A percentile compares a stretch with the other conserved stretches of the same genome.
These are phyloP conservation scores for Plectosphaerella plurivora DNA, from an alignment of 2,329 filamentous ascomycete species.

Conservation along the genomic window DNA sequence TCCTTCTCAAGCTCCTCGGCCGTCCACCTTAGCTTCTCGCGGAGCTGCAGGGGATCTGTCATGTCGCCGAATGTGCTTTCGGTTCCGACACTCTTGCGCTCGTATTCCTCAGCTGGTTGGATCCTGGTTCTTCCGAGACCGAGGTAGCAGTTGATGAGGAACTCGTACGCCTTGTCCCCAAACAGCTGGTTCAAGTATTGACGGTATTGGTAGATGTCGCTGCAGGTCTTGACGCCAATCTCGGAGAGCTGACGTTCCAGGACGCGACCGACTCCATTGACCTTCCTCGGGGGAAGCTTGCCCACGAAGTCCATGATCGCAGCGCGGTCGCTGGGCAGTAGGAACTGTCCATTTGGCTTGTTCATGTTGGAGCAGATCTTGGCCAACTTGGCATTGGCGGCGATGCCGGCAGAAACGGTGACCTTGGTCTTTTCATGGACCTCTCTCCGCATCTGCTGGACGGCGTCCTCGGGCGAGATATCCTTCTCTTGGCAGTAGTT, in stretches of 20 bases:
- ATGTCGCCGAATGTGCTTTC: conserved; percentile 89
- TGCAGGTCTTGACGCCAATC: conserved; percentile 82
- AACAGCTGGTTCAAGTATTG: conserved; percentile 74
- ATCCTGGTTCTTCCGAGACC: conserved; percentile 82
- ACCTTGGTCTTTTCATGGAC: conserved; percentile 73
- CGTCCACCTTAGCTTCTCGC: conserved; percentile 73
- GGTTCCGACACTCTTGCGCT: conserved; percentile 89
- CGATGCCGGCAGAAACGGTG: conserved; percentile 91
- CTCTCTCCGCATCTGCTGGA: conserved; percentile 72
- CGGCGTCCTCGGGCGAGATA: conserved; percentile 66
- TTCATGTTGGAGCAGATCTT: conserved; percentile 96
- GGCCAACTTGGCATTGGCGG: conserved; percentile 85
- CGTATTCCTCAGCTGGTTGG: conserved; percentile 82
- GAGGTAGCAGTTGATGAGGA: conserved; percentile 77
- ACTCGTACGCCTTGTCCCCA: conserved; percentile 86
- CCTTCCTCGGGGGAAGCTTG: conserved; percentile 77
- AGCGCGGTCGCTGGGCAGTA: conserved; percentile 65
- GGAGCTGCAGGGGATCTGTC: conserved; percentile 60
- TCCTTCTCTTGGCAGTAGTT: conserved; percentile 70
- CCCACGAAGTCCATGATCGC: conserved; percentile 84
- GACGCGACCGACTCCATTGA: conserved; percentile 92
- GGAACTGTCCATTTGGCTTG: conserved; percentile 92
- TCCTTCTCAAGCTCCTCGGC: conserved; percentile 87
- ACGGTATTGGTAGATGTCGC: conserved; percentile 76
- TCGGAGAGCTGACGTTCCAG: conserved; percentile 87